These are phyloP conservation scores for Thalassiosira hispida DNA, from an alignment of 352 stramenopile genomes.

Conservation along the genomic window DNA sequence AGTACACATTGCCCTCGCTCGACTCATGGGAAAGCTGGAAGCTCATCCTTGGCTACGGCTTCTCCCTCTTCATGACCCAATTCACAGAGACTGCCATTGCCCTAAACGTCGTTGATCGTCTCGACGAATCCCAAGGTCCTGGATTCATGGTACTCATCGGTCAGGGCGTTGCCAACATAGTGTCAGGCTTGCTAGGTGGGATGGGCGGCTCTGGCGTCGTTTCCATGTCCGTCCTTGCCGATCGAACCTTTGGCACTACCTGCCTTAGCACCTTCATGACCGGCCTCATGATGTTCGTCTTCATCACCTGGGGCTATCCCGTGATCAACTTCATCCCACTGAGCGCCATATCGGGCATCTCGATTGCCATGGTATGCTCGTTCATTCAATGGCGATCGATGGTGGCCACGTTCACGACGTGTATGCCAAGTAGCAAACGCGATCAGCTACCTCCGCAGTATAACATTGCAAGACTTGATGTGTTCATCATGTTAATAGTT, in stretches of 20 bases:
- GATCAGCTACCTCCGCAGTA: conserved; percentile 42
- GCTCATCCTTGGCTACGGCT: conserved; percentile 81
- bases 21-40: conserved; percentile 52
- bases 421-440: conserved; percentile 32
- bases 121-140: conserved; percentile 30
- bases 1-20: conserved; percentile 53
- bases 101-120: conserved; percentile 52
- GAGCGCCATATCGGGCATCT: too few species aligned
- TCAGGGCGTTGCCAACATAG: conserved; percentile 54
- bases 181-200: conserved; percentile 46
- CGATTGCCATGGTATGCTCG: conserved; percentile 30
- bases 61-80: conserved; percentile 88
- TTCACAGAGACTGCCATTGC: conserved; percentile 86
- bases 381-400: conserved; percentile 60
- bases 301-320: too few species aligned
- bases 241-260: too few species aligned
- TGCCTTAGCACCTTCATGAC: too few species aligned
- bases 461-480: conserved; percentile 46
- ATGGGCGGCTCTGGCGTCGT: conserved; percentile 55
- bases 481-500: conserved; percentile 57
- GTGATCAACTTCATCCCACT: too few species aligned
- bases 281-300: too few species aligned
- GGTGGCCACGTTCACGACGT: conserved; percentile 32
- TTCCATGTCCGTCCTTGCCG: too few species aligned
- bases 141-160: conserved; percentile 43